Conservation (phyloP, 2,329 filamentous ascomycete genomes). For the Cordyceps pruinosa region DNA sequence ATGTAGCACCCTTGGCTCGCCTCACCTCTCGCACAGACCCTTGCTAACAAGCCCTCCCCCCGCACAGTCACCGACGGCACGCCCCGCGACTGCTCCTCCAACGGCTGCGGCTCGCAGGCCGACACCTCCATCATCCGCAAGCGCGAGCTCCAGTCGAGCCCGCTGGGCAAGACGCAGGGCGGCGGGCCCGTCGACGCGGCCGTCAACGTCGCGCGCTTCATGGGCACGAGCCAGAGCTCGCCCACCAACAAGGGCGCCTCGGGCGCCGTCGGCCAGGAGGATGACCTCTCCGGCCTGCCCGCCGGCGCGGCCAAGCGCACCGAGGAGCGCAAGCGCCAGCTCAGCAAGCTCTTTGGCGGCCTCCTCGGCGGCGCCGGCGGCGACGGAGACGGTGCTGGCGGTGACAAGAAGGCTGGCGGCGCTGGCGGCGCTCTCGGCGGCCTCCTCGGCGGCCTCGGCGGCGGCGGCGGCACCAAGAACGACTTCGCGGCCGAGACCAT, state of each 20-base stretch:
- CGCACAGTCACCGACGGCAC: conserved; percentile 53
- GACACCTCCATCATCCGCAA: conserved; percentile 65
- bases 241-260: conserved; percentile 34
- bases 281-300: conserved; percentile 30
- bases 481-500: conserved; percentile 35
- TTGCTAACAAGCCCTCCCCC: background rate
- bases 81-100: conserved; percentile 57
- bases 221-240: conserved; percentile 36
- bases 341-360: conserved; percentile 25
- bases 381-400: background rate
- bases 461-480: conserved; percentile 28
- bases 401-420: background rate
- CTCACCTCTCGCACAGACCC: background rate
- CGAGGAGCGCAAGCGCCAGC: conserved; percentile 22
- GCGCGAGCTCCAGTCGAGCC: conserved; percentile 47
- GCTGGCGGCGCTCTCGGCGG: conserved; percentile 26
- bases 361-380: conserved; percentile 11
- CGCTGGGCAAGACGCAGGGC: conserved; percentile 58
- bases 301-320: conserved; percentile 16
- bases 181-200: conserved; percentile 52
- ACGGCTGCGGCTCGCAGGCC: conserved; percentile 56
- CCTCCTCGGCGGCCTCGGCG: conserved; percentile 21
- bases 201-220: conserved; percentile 52
- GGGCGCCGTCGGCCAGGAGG: conserved; percentile 35
- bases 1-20: conserved; percentile 1